Conservation (phyloP, 345 rosid species). For the Rhodamnia argentea region DNA sequence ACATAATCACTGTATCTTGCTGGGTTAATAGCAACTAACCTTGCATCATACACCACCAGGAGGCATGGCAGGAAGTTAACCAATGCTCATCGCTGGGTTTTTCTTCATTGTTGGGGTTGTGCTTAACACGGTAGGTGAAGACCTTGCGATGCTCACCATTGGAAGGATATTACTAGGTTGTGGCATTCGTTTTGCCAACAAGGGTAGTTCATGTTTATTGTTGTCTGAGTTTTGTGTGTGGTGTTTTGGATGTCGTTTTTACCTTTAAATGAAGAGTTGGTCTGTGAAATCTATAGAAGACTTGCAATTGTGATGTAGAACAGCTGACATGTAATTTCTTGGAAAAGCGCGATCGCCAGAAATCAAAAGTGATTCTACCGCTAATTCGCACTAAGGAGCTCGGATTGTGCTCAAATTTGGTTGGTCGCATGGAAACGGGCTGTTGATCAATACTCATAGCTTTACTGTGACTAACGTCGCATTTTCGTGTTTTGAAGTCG, state of each 20-base stretch:
- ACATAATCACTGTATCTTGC: constrained; percentile 91
- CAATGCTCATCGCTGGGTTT: constrained; percentile 78
- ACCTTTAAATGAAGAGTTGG: not conserved
- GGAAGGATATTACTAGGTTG: constrained; percentile 87
- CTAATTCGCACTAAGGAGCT: too few relatives aligned
- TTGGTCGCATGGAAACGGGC: too few relatives aligned
- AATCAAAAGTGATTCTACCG: too few relatives aligned
- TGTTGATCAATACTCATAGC: too few relatives aligned
- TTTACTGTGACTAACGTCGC: too few relatives aligned
- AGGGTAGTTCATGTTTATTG: constrained; percentile 19
- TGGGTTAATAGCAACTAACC: constrained; percentile 76
- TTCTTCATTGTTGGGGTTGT: constrained; percentile 70
- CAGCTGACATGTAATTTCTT: too few relatives aligned
- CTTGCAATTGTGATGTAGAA: not conserved
- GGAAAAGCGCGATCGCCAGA: too few relatives aligned
- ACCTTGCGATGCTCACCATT: constrained; percentile 81
- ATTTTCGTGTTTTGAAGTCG: too few relatives aligned
- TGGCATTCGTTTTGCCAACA: constrained; percentile 92
- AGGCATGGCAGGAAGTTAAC: constrained; percentile 57
- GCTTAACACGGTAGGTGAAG: constrained; percentile 63
- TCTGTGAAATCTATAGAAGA: not conserved
- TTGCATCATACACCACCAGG: constrained; percentile 89
- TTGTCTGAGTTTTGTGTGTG: not conserved
- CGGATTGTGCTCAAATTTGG: too few relatives aligned
- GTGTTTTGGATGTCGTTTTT: not conserved